Evolutionary conservation across 257 asterid genomes (phyloP).

Genomic region (Echites panduratus): DNA sequence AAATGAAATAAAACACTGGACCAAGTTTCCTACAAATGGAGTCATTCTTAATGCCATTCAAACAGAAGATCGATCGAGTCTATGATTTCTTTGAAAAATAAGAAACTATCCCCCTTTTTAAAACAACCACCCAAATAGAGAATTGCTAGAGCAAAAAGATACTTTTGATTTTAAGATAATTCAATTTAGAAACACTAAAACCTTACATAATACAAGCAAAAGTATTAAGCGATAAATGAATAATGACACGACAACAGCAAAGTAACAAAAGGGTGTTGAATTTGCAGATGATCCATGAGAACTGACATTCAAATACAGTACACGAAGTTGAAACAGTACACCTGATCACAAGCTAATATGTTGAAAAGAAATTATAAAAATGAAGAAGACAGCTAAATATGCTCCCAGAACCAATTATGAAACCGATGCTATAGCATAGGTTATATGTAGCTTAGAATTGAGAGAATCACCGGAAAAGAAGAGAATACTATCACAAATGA

Average conservation of each 20-base stretch:
- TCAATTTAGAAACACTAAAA: neutral
- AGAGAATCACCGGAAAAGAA: too few species aligned
- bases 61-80: neutral
- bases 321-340: neutral
- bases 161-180: neutral
- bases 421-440: neutral
- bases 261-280: neutral
- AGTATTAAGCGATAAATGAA: neutral
- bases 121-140: neutral
- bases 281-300: neutral
- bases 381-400: neutral
- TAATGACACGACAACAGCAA: too few species aligned
- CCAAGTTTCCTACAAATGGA: neutral
- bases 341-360: neutral
- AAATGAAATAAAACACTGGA: too few species aligned
- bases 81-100: neutral
- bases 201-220: neutral
- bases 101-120: too few species aligned
- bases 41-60: neutral
- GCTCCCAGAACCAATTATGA: neutral
- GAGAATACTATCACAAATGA: too few species aligned
- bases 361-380: neutral
- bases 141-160: neutral
- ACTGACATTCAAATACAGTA: neutral
- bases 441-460: neutral